Base-by-base conservation (phyloP, 352 stramenopile genomes). In the Globisporangium abappressorium region DNA sequence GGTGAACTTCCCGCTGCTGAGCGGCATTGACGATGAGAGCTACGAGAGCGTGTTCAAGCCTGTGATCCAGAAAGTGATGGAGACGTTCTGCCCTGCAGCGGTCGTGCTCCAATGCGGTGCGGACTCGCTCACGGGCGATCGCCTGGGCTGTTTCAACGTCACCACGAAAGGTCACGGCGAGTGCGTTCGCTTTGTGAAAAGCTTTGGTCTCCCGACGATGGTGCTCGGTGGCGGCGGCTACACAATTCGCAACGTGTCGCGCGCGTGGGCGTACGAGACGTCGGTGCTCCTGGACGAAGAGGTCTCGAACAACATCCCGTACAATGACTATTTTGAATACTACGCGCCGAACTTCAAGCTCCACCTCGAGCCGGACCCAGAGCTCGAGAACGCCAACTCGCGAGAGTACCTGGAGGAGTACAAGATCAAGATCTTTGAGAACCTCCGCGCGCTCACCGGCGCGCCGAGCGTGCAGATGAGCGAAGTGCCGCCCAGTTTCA, bases 301-400 rank as follows among this genome's bases (percentile, higher is more conserved):
- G 26, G 77, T 96, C 7, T 81, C 86, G 3, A 96, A 99, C 68
- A 92, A 98, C 5, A 98, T 99, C 77, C 98, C 98, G 5, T 99
- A 98, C 85, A 99, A 99, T 83, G 96, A 99, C 77, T 99, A 99
- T 82, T 99, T 98, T 79, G 98, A 99, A 77, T 99, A 99, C 82
- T 99, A 98, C 79, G 83, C 85, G 5, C 89, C 89, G 28, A 87
- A 78, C 43, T 96, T 95, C 70, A 96, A 96, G 66, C 70, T 96
- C 41, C 89, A 96, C 60, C 69, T 96, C 9, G 87, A 95, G 61
- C 83, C 84, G 12, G 85, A 94, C 57, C 68, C 75, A 22, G 84
- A 95, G 15, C 69, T 93, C 26, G 84, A 94, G 55, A 95, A 96
- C 65, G 76, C 71, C 51, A 96, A 96, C 69, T 90, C 85, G n/a